Base-by-base conservation (phyloP, 1,284 basidiomycete genomes). In the Takashimella tepidaria region DNA sequence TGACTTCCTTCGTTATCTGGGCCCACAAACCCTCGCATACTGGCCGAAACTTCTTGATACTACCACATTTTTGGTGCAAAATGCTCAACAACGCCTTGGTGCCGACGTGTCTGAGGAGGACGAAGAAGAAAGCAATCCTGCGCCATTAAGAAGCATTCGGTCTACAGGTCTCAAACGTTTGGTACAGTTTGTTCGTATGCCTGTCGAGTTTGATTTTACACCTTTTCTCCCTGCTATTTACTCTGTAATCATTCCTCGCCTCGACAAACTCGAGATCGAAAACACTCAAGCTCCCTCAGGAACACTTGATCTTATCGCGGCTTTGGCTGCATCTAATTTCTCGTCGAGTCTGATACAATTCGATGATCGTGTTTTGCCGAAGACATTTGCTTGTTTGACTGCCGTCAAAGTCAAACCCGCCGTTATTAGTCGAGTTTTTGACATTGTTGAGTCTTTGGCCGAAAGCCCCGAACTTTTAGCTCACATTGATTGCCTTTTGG, bases 231-330 rank as follows among this genome's bases (percentile, higher is more conserved):
- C 78, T 1, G 76, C 80, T 10, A 81, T 86, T 11, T 96, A 92
- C 75, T 76, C 81, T 0, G 82, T 92, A 72, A 87, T 98, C 64
- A 85, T 86, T 0, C 92, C 93, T 0, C 87, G 93, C 19, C 78
- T 98, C 23, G 77, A 82, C 0, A 76, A 78, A 4, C 80, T 98
- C 21, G 84, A 88, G 53, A 78, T 79, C 46, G 95, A 98, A 74
- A 97, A 93, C 66, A 90, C 88, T 0, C 95, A 98, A 74, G 83
- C 89, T 0, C 92, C 93, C 0, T 95, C 92, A 0, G 86, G 91
- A 0, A 79, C 97, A 24, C 79, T 98, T 41, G 90, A 96, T 31
- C 79, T 98, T 1, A 88, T 98, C 72, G 82, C 85, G 56, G 79
- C 83, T 3, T 96, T 95, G 86, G 84, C 89, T 0, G 70, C 78